Base-by-base conservation (phyloP, 2,329 filamentous ascomycete species). In the Talaromyces sp. region DNA sequence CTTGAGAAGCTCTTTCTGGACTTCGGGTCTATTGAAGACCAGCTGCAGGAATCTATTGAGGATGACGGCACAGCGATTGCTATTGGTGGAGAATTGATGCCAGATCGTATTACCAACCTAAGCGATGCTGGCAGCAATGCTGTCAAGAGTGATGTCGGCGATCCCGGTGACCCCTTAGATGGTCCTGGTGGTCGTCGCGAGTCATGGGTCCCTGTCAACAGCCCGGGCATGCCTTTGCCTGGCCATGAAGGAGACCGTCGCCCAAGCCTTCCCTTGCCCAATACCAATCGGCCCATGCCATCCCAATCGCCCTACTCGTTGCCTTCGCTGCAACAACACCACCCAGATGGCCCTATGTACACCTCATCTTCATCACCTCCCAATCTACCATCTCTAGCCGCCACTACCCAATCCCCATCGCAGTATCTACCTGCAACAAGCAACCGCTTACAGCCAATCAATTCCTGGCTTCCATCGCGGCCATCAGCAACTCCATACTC, bases 171-270 rank as follows among this genome's bases (percentile, higher is more conserved):
- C 30, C 52, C 61, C 20, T 51, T 65, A 11, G 70, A 72, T 17
- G 66, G 71, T 9, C 65, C 62, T 11, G 58, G 64, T 27, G 65
- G 62, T 16, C 69, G 72, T 39, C 71, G 73, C n/a, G 73, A 75
- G 44, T 73, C 72, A 3, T 75, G 73, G 73, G 68, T 75, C 1
- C 67, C 73, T 0, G 60, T 76, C 52, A 75, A 75, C 58, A 72
- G 65, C 47, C 66, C 70, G 3, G 67, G 67, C 3, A 53, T 72
- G 36, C 65, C 69, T 9, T 58, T 67, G 4, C 63, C 69, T 10
- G 58, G 61, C 10, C 65, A 67, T 8, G 70, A 72, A 19, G 62
- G 63, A 2, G 70, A 72, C 44, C 68, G 69, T 17, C 71, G 72
- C 7, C 72, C 72, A 2, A 74, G 72, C 44, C 67, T 74, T 5